Conservation (phyloP, 805 yeast species). For the Kodamaea nitidulidarum region DNA sequence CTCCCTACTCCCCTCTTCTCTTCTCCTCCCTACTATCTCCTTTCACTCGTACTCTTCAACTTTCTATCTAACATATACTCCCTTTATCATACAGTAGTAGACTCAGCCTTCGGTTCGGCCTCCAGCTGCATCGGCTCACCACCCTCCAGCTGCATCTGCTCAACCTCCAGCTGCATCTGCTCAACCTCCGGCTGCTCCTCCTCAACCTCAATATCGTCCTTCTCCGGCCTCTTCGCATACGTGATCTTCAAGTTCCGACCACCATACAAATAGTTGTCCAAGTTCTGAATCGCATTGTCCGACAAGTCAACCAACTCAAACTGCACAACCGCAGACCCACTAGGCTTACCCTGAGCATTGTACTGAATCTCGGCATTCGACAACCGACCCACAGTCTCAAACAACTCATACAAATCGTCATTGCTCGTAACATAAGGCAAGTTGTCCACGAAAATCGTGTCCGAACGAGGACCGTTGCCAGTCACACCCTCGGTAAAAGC, state of each 20-base stretch:
- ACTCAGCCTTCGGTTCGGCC: too few species aligned
- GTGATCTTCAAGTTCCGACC: constrained; percentile 67
- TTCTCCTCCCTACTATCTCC: too few species aligned
- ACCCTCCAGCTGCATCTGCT: too few species aligned
- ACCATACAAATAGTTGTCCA: constrained; percentile 81
- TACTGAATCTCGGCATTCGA: constrained; percentile 71
- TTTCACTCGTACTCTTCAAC: too few species aligned
- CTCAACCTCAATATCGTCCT: neutral
- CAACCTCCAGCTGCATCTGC: too few species aligned
- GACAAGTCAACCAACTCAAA: constrained; percentile 67
- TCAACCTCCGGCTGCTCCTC: too few species aligned
- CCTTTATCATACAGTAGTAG: too few species aligned
- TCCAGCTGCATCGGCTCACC: too few species aligned
- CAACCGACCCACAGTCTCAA: constrained; percentile 79
- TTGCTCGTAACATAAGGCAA: constrained; percentile 88
- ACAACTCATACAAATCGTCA: constrained; percentile 78
- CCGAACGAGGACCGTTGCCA: constrained; percentile 52
- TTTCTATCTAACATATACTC: too few species aligned
- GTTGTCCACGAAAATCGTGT: constrained; percentile 62
- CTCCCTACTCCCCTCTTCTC: too few species aligned
- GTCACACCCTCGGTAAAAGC: constrained; percentile 64
- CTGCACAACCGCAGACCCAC: constrained; percentile 83
- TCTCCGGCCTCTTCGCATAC: constrained; percentile 46
- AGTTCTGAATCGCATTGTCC: constrained; percentile 65
- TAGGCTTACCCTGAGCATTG: constrained; percentile 55